Base-by-base conservation (phyloP, 345 rosid genomes). In the Arabidopsis arenosa region DNA sequence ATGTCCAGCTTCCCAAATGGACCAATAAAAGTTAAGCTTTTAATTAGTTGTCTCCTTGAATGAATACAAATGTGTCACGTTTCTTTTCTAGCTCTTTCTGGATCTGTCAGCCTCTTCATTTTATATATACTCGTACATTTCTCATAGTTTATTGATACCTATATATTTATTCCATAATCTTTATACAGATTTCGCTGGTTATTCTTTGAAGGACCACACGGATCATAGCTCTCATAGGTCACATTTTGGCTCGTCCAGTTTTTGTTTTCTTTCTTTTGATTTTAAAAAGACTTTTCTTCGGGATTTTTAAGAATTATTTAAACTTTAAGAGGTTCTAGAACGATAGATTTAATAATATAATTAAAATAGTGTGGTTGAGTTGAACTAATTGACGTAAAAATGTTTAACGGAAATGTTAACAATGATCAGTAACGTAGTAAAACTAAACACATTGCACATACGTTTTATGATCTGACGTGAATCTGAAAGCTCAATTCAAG, bases 61-160 rank as follows among this genome's bases (percentile, higher is more conserved):
- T 70, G 60, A 70, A 69, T 70, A 76, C 58, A 76, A 76, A 63
- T 35, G 23, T 5, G 43, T 45, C 72, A 76, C 80, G 58, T 70
- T 62, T 70, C 70, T 54, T 70, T 76, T 76, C 80, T 76, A 70
- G 75, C 68, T 54, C 75, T 13, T 69, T 76, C 80, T 55, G 69
- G 74, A 75, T 75, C 69, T 68, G 79, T 51, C 74, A 75, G 79
- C 5, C 74, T 60, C 63, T 40, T 56, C 1, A 0, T 74, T 66
- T 66, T 21, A 32, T 48, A 17, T 1, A 23, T 6, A 18, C 0
- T 36, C 1, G 1, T 64, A 14, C 7, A 30, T 35, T 58, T 35
- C 13, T 28, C 30, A 2, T 28, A 28, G 30, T 28, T 28, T 28
- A 28, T 28, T 28, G 30, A 28, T 28, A 26, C 28, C 28, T 26